A percentile compares a stretch with the other conserved stretches of the same genome.
These are phyloP conservation scores for Daldinia loculata DNA, from an alignment of 495 filamentous ascomycete species.

Conservation along the genomic window DNA sequence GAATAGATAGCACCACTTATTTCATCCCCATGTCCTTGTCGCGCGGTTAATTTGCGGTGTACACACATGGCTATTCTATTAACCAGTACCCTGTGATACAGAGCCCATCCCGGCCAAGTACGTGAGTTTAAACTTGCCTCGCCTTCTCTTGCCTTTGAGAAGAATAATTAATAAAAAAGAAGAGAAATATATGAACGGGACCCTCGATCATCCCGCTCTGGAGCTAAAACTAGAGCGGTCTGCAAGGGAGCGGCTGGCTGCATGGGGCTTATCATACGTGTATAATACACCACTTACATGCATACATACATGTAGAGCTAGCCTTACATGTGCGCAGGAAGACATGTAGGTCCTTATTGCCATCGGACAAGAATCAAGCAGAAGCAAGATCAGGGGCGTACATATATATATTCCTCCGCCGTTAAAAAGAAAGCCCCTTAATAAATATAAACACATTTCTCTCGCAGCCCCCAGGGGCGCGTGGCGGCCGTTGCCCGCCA, in stretches of 20 bases:
- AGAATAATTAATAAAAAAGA: background rate
- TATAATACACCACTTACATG: background rate
- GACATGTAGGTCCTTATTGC: background rate
- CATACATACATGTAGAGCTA: background rate
- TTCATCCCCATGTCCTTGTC: background rate
- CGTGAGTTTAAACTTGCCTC: background rate
- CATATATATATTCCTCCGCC: background rate
- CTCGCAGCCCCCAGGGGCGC: background rate
- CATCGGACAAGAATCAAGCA: background rate
- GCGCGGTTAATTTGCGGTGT: conserved; percentile 2
- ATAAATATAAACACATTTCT: background rate
- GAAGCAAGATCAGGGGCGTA: too few relatives aligned
- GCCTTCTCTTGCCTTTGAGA: background rate
- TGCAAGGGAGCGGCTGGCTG: conserved; percentile 1
- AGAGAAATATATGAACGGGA: background rate
- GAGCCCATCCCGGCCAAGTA: background rate
- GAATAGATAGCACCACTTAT: background rate
- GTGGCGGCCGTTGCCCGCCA: conserved; percentile 17
- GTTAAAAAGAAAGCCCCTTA: conserved; percentile 9
- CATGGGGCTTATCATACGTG: background rate
- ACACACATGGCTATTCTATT: background rate
- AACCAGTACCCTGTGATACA: background rate
- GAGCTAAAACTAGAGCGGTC: background rate
- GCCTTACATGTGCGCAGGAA: background rate
- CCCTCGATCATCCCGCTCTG: background rate